These are phyloP conservation scores for Curvularia spicifera DNA, from an alignment of 2,329 filamentous ascomycete species.

Conservation along the genomic window DNA sequence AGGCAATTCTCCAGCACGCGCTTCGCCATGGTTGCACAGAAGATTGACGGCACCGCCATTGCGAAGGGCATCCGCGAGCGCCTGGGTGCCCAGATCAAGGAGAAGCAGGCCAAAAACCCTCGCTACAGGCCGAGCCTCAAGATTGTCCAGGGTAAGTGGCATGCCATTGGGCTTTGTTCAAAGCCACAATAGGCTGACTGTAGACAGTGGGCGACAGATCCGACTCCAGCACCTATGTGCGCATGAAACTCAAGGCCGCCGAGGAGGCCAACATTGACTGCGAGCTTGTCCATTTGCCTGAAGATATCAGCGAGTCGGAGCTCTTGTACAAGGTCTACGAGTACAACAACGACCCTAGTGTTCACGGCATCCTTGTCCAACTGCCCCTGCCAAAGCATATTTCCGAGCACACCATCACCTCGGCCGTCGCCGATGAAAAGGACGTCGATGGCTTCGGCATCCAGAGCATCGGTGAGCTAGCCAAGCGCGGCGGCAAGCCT, in stretches of 20 bases:
- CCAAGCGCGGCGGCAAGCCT: conserved; percentile 89
- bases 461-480: conserved; percentile 92
- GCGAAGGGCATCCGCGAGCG: conserved; percentile 88
- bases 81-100: conserved; percentile 78
- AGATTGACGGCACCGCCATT: conserved; percentile 95
- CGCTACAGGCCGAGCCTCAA: conserved; percentile 88
- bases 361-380: conserved; percentile 95
- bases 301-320: conserved; percentile 81
- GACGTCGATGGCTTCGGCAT: conserved; percentile 98
- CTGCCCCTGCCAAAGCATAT: conserved; percentile 88
- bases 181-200: conserved; percentile 12
- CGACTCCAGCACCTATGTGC: conserved; percentile 97
- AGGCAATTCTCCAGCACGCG: conserved; percentile 59
- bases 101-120: conserved; percentile 81
- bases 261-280: conserved; percentile 92
- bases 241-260: conserved; percentile 99
- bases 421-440: conserved; percentile 88
- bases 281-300: conserved; percentile 82
- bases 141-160: conserved; percentile 83
- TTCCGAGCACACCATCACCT: conserved; percentile 88
- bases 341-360: conserved; percentile 83
- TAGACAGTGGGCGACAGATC: conserved; percentile 82
- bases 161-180: conserved; percentile 9
- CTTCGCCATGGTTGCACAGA: conserved; percentile 79
- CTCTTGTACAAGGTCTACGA: conserved; percentile 80